Evolutionary conservation across 2,329 filamentous ascomycete genomes (phyloP).

Genomic region (Aureobasidium mangrovei): DNA sequence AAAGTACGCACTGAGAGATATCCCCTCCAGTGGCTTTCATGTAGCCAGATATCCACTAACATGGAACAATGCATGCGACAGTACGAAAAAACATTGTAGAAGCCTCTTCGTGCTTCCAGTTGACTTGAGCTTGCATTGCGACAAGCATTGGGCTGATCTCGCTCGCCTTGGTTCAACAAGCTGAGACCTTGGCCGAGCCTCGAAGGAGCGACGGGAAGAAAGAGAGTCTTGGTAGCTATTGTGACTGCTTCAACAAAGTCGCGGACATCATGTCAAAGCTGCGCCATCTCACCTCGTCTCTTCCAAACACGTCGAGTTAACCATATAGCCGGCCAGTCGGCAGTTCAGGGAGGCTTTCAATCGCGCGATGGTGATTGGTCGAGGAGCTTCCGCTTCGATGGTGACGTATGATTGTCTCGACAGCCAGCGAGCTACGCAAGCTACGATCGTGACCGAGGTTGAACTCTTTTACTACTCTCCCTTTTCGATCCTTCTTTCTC

Average conservation of each 20-base stretch:
- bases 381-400: neutral
- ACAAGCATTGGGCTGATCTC: neutral
- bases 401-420: neutral
- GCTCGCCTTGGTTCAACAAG: neutral
- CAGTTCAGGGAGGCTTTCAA: neutral
- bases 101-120: too few relatives aligned
- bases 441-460: neutral
- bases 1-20: too few relatives aligned
- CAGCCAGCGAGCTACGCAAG: neutral
- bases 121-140: neutral
- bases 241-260: neutral
- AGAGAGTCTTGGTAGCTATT: too few relatives aligned
- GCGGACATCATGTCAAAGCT: neutral
- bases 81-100: too few relatives aligned
- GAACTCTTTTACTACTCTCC: conserved; percentile 4
- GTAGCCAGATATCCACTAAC: too few relatives aligned
- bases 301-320: neutral
- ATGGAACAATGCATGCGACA: too few relatives aligned
- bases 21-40: too few relatives aligned
- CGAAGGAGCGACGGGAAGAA: too few relatives aligned
- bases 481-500: conserved; percentile 2
- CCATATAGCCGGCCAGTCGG: conserved; percentile 6
- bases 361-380: neutral
- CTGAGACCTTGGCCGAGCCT: neutral
- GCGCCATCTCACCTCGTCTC: neutral